These are phyloP conservation scores for Sonneratia alba DNA, from an alignment of 345 rosid species.

Conservation along the genomic window DNA sequence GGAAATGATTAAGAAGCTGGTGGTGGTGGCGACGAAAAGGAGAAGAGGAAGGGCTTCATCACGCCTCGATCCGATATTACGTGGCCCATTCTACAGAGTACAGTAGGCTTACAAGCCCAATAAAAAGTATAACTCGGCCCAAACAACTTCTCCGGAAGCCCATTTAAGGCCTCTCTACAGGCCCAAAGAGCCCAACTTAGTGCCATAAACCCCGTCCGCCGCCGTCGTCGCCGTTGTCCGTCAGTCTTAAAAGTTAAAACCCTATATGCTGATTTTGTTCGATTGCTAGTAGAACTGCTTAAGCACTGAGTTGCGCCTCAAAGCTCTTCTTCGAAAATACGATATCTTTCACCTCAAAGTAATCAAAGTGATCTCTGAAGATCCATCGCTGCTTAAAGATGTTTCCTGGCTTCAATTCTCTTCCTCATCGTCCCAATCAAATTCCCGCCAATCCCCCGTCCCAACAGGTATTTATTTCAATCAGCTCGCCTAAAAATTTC, in stretches of 20 bases:
- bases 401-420: slow-evolving; percentile 11
- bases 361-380: background rate
- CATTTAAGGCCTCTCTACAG: background rate
- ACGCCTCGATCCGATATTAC: background rate
- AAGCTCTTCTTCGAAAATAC: background rate
- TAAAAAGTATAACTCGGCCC: background rate
- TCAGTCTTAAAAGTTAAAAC: background rate
- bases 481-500: background rate
- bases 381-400: background rate
- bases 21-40: background rate
- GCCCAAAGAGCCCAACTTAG: background rate
- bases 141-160: background rate
- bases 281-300: background rate
- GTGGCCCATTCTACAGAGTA: background rate
- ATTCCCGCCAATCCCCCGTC: slow-evolving; percentile 7
- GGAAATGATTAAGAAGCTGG: background rate
- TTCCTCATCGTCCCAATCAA: slow-evolving; percentile 7
- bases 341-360: background rate
- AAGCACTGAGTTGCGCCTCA: background rate
- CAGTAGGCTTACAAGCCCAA: background rate
- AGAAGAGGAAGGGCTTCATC: background rate
- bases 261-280: background rate
- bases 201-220: background rate
- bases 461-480: slow-evolving; percentile 9
- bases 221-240: background rate